phyloP scores from a whole-genome alignment of 768 basidiomycete genomes.

The Leucosporidium yakuticum region DNA sequence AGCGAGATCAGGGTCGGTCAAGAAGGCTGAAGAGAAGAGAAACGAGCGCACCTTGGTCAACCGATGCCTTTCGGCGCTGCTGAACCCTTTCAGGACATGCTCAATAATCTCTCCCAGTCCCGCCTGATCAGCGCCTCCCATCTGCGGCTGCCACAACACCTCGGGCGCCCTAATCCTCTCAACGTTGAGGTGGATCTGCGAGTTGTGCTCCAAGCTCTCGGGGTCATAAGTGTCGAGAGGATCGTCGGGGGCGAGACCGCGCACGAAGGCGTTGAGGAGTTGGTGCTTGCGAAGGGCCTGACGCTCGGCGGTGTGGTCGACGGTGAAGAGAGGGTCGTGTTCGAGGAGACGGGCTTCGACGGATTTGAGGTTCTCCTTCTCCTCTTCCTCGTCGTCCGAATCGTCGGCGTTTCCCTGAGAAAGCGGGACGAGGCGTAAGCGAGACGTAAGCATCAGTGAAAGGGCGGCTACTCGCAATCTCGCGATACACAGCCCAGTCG shows the following conservation, averaged over 20 bases:
- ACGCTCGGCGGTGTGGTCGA: constrained; percentile 73
- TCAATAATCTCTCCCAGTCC: constrained; percentile 89
- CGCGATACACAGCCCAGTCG: constrained; percentile 96
- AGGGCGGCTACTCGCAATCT: constrained; percentile 60
- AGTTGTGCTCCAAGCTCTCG: constrained; percentile 46
- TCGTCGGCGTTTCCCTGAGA: constrained; percentile 49
- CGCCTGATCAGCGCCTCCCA: constrained; percentile 91
- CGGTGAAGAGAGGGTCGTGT: constrained; percentile 77
- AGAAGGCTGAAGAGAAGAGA: not conserved
- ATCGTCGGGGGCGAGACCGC: constrained; percentile 41
- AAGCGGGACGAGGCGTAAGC: not conserved
- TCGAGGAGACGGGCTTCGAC: constrained; percentile 76
- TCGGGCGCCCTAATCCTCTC: constrained; percentile 89
- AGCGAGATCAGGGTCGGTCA: not conserved
- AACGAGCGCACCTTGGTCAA: constrained; percentile 62
- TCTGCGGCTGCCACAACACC: constrained; percentile 83
- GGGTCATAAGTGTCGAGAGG: constrained; percentile 57
- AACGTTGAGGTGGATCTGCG: constrained; percentile 79
- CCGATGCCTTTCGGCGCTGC: constrained; percentile 59
- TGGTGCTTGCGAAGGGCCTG: constrained; percentile 71
- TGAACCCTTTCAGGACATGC: constrained; percentile 68
- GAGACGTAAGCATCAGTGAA: not conserved
- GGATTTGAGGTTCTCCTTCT: constrained; percentile 60
- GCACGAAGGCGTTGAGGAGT: constrained; percentile 71
- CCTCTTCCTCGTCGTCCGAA: constrained; percentile 84